Base-by-base conservation (phyloP, 176 grass and related monocot genomes). In the Puya raimondii region DNA sequence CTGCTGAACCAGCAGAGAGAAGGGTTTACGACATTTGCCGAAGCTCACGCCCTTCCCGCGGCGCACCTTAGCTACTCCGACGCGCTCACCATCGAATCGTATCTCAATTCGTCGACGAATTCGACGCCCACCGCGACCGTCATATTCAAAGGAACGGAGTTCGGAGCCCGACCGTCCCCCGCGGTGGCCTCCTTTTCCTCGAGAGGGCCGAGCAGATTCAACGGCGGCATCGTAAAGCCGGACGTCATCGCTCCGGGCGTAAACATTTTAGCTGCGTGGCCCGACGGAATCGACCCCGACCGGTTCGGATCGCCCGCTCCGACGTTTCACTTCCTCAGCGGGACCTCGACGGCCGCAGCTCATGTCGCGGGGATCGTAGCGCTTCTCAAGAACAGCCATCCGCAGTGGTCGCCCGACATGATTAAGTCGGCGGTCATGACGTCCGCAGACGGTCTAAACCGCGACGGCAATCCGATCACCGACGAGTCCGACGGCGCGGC, bases 41-140 rank as follows among this genome's bases (percentile, higher is more conserved):
- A 64, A 64, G 59, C 57, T 16, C 58, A 74, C 27, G 59, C 51
- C 2, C 58, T 74, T 2, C 72, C 72, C 2, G 72, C 58, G 23
- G 33, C 59, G 3, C 59, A 50, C 23, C 17, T 74, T 12, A 74
- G 59, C 59, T 65, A 50, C 59, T 15, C 18, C 0, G 59, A 64
- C 4, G 58, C 47, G 23, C 47, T n/a, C 11, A 2, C 25, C 0
- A 25, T 74, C 6, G 20, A 51, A 12, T 13, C 58, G 10, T 74
- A 74, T 21, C 9, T 74, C 11, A 22, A 26, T 25, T 74, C 72
- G 20, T 15, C 16, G 54, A 10, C 54, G 20, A 59, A 59, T 18
- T 59, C 54, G 6, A 59, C 65, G 1, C 65, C 65, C 14, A 18
- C n/a, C 27, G 65, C 27, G n/a, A 67, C 65, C 65, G 16, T 67